phyloP scores from a whole-genome alignment of 257 asterid genomes.

The Solanum habrochaites region DNA sequence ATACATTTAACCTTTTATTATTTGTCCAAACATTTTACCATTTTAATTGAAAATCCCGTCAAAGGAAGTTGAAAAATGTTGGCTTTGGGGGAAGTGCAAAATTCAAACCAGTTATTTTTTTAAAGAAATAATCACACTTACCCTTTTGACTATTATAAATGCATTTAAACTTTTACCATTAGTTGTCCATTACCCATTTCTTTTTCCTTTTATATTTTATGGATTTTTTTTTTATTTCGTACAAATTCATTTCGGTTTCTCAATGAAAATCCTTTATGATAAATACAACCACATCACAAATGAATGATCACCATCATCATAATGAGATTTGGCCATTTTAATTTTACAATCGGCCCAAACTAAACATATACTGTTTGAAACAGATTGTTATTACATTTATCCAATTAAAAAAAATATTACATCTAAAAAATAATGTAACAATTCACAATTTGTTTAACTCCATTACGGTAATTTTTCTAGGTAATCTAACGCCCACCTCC shows the following conservation, averaged over 20 bases:
- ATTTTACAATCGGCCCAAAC: background rate
- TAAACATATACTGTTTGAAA: background rate
- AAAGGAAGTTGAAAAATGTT: background rate
- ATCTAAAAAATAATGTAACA: background rate
- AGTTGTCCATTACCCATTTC: background rate
- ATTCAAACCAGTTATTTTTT: too few species aligned
- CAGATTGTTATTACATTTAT: background rate
- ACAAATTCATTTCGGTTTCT: background rate
- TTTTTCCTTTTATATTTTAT: background rate
- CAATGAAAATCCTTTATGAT: background rate
- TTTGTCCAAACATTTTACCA: background rate
- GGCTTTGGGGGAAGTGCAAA: background rate
- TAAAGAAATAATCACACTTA: too few species aligned
- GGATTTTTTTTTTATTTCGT: too few species aligned
- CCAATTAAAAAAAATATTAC: too few species aligned
- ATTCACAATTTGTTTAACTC: background rate
- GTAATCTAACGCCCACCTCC: background rate
- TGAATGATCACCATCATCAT: background rate
- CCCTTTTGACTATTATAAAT: background rate
- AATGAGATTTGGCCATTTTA: background rate
- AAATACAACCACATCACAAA: background rate
- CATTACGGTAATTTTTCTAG: background rate
- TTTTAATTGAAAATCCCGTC: background rate
- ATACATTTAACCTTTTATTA: background rate
- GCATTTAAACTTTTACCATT: background rate